A percentile compares a stretch with the other conserved stretches of the same genome.
These are phyloP conservation scores for Prototheca wickerhamii DNA, from an alignment of 163 green algal species.

Conservation along the genomic window DNA sequence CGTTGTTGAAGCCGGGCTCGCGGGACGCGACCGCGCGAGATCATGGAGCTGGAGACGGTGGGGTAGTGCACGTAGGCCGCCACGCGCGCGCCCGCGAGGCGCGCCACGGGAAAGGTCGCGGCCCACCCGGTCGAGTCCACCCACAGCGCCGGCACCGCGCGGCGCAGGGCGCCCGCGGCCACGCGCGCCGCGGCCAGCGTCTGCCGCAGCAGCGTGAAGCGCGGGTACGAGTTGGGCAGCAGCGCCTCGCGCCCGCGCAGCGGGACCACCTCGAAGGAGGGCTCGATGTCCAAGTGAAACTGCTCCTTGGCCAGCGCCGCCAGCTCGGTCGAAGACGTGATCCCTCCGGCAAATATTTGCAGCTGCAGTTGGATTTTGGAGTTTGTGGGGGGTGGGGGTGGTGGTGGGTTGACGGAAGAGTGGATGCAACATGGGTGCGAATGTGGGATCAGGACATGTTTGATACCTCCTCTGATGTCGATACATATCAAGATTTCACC, in stretches of 20 bases:
- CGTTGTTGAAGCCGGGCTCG: conserved; percentile 78
- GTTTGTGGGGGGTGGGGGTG: not conserved
- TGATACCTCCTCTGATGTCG: too few species aligned
- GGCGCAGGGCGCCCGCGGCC: conserved; percentile 53
- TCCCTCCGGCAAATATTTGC: conserved; percentile 27
- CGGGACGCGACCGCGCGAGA: conserved; percentile 50
- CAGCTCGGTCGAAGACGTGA: conserved; percentile 17
- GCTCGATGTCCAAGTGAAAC: conserved; percentile 30
- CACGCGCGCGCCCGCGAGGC: conserved; percentile 55
- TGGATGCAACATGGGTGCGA: too few species aligned
- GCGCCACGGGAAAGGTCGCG: conserved; percentile 74
- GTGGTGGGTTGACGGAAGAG: not conserved
- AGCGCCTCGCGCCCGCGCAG: conserved; percentile 45
- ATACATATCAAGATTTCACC: too few species aligned
- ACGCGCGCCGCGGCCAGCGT: conserved; percentile 56
- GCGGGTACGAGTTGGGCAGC: conserved; percentile 54
- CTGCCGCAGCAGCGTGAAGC: conserved; percentile 80
- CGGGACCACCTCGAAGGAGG: conserved; percentile 46
- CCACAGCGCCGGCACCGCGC: conserved; percentile 65
- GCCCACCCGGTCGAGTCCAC: conserved; percentile 93
- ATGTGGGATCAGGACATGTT: too few species aligned
- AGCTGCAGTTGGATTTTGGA: too few species aligned
- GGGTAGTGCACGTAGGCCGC: conserved; percentile 96
- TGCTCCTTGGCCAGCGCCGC: conserved; percentile 33
- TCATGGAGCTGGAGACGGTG: conserved; percentile 88